These are phyloP conservation scores for Pichia membranifaciens DNA, from an alignment of 805 yeast species.

Conservation along the genomic window DNA sequence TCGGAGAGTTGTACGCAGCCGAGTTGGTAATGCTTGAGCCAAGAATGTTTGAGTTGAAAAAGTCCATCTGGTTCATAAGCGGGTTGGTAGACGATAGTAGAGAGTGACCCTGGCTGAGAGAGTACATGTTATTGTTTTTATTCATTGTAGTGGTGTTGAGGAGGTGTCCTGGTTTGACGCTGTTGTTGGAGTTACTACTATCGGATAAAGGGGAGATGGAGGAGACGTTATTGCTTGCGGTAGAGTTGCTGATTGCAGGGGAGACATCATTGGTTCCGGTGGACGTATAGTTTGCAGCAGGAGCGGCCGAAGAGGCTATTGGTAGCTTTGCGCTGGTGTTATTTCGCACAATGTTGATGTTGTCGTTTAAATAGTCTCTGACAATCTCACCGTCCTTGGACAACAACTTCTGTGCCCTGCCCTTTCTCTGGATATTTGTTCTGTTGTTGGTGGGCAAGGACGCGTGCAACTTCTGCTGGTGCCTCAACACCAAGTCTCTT, in stretches of 20 bases:
- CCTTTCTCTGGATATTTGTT: constrained; percentile 31
- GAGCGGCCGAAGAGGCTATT: neutral
- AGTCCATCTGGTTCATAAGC: constrained; percentile 4
- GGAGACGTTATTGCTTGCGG: constrained; percentile 5
- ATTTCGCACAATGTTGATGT: constrained; percentile 46
- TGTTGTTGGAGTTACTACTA: constrained; percentile 7
- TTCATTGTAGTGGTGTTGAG: neutral
- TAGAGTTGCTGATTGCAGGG: constrained; percentile 8
- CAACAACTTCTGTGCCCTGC: constrained; percentile 15
- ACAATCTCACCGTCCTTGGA: constrained; percentile 30
- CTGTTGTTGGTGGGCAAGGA: constrained; percentile 37
- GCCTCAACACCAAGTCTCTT: constrained; percentile 80
- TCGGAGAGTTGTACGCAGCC: constrained; percentile 7
- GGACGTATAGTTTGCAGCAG: neutral
- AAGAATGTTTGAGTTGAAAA: constrained; percentile 8
- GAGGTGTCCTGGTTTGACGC: too few relatives aligned
- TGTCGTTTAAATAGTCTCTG: constrained; percentile 37
- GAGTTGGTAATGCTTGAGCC: constrained; percentile 1
- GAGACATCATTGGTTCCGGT: constrained; percentile 4
- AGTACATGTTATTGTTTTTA: neutral
- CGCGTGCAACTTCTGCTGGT: constrained; percentile 88
- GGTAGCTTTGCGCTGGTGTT: constrained; percentile 51
- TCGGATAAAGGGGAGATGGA: constrained; percentile 9
- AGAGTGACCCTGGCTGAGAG: constrained; percentile 10
- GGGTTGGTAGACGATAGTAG: neutral